These are phyloP conservation scores for Sarocladiaceae sp. DNA, from an alignment of 2,329 filamentous ascomycete species.

Conservation along the genomic window DNA sequence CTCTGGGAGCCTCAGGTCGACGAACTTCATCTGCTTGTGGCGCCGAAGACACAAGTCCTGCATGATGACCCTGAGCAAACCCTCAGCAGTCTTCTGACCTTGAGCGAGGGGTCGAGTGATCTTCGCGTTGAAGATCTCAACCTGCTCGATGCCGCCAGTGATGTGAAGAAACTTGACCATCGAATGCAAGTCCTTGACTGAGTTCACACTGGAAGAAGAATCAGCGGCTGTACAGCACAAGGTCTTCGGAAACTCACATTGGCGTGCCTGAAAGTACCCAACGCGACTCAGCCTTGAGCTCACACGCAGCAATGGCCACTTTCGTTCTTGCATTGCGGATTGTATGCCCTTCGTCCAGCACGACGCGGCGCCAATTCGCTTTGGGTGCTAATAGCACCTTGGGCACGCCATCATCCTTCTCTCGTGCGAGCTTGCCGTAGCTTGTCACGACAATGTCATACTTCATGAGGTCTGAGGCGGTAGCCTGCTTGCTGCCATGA, in stretches of 20 bases:
- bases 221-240: neutral
- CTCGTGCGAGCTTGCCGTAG: slow-evolving; percentile 68
- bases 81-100: slow-evolving; percentile 51
- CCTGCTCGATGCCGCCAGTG: slow-evolving; percentile 66
- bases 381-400: slow-evolving; percentile 29
- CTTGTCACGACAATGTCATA: slow-evolving; percentile 79
- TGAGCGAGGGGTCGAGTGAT: slow-evolving; percentile 57
- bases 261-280: slow-evolving; percentile 80
- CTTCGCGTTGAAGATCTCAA: slow-evolving; percentile 63
- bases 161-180: slow-evolving; percentile 71
- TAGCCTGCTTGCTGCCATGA: slow-evolving; percentile 58
- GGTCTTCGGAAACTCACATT: slow-evolving; percentile 44
- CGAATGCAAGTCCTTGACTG: slow-evolving; percentile 73
- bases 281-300: slow-evolving; percentile 61
- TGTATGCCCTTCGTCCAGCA: slow-evolving; percentile 77
- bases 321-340: slow-evolving; percentile 75
- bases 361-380: slow-evolving; percentile 68
- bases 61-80: slow-evolving; percentile 70
- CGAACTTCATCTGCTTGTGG: slow-evolving; percentile 82
- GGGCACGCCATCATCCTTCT: slow-evolving; percentile 44
- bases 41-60: slow-evolving; percentile 72
- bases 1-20: slow-evolving; percentile 71
- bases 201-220: slow-evolving; percentile 56
- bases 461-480: slow-evolving; percentile 49
- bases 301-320: slow-evolving; percentile 60